Evolutionary conservation across 768 basidiomycete genomes (phyloP), one percentile per base, ranked within the genome.

Genomic region (Suillus lakei): DNA sequence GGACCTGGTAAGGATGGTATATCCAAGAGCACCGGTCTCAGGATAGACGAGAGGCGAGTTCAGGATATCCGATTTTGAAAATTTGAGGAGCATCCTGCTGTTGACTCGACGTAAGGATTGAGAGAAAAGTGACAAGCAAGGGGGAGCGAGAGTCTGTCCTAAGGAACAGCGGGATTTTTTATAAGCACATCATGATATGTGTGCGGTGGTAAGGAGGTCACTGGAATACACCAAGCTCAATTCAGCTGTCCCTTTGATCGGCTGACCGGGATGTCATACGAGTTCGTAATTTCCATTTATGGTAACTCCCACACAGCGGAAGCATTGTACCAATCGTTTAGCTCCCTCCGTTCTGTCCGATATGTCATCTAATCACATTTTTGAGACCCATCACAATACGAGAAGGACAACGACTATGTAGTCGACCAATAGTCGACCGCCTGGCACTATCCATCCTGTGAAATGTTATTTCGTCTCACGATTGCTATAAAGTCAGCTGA

Each of bases 11-110:
- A 79, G 72, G 60, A 88, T 86, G 18, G 82, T 79, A 66, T 83
- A 89, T 26, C 80, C 81, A 13, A 79, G 73, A 53, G 79, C 71
- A 43, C 86, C 83, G 15, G 86, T 84, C n/a, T 81, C 77, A 4
- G 86, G 82, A 68, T 86, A 82, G 67, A 86, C 71, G 50, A 89
- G 85, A 18, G 79, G 67, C 2, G 84, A 83, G 70, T 88, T 85
- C 46, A 89, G 82, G 74, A 89, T 85, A 67, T 88, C 86, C 18
- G 82, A 72, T 38, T 84, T 79, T 48, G 86, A 84, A 72, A 88
- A 88, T 80, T 82, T 87, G 73, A 88, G 81, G 38, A 88, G 73
- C 87, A 87, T 88, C 23, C 58, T 55, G 66, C 28, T 51, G 64
- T 64, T 46, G 66, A 34, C 32, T 30, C 9, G 60, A 44, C 48